A percentile compares a stretch with the other conserved stretches of the same genome.
These are phyloP conservation scores for Coffea canephora DNA, from an alignment of 257 asterid species.

Conservation along the genomic window DNA sequence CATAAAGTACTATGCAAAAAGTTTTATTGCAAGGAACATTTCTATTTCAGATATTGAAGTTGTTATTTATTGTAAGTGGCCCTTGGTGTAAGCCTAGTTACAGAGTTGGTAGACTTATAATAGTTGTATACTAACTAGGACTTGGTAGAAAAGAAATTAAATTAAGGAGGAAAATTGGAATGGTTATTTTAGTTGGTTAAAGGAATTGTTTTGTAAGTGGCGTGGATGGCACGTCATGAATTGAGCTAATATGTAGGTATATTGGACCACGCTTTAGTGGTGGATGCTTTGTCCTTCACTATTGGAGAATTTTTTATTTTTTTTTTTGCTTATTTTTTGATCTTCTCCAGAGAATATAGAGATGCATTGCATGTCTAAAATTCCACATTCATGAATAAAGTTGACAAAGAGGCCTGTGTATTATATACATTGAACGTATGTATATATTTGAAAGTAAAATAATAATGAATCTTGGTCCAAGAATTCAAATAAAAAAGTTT, in stretches of 20 bases:
- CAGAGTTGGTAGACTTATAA: background rate
- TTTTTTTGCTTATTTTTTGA: too few relatives aligned
- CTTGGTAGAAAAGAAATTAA: background rate
- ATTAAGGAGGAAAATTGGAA: background rate
- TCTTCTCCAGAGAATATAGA: background rate
- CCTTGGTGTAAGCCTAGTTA: background rate
- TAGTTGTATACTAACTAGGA: background rate
- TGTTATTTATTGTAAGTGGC: too few relatives aligned
- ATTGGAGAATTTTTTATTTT: too few relatives aligned
- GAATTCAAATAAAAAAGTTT: background rate
- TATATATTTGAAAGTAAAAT: background rate
- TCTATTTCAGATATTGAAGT: too few relatives aligned
- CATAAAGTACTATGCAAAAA: too few relatives aligned
- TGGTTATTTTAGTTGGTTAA: background rate
- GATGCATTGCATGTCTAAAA: background rate
- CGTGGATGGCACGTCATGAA: conserved; percentile 1
- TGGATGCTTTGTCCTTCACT: background rate
- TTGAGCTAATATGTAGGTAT: background rate
- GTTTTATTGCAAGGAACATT: too few relatives aligned
- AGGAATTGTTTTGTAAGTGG: conserved; percentile 1
- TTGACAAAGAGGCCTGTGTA: background rate
- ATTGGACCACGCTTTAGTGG: background rate
- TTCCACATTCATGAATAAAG: background rate
- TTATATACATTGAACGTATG: background rate
- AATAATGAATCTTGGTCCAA: background rate